Evolutionary conservation across 208 protist species (phyloP).

Genomic region (Trypanosoma rangeli): DNA sequence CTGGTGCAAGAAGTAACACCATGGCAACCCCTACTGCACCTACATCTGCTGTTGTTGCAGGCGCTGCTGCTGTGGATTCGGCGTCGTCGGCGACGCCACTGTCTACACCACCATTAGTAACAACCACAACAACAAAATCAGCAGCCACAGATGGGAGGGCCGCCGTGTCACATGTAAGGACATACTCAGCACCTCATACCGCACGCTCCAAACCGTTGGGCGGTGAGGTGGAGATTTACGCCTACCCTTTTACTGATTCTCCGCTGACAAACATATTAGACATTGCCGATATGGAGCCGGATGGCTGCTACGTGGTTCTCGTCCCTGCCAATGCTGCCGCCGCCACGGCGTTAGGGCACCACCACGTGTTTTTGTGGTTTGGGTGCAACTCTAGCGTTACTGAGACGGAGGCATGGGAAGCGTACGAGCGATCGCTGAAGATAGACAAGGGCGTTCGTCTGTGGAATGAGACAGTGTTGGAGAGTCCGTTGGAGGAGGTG

Average conservation of each 20-base stretch:
- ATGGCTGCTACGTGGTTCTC: conserved; percentile 53
- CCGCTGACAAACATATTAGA: conserved; percentile 34
- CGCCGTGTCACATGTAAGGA: not conserved
- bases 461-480: conserved; percentile 20
- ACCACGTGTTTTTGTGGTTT: conserved; percentile 58
- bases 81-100: not conserved
- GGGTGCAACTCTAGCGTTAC: conserved; percentile 33
- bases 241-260: conserved; percentile 46
- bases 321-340: conserved; percentile 28
- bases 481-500: conserved; percentile 36
- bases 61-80: not conserved
- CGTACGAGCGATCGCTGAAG: conserved; percentile 24
- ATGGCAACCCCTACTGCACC: not conserved
- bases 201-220: not conserved
- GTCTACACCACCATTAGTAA: not conserved
- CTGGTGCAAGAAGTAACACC: no score
- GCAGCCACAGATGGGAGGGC: not conserved
- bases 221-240: conserved; percentile 14
- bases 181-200: not conserved
- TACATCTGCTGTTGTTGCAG: not conserved
- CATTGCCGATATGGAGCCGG: conserved; percentile 51
- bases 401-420: conserved; percentile 25
- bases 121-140: no score
- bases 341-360: not conserved
- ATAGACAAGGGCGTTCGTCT: conserved; percentile 23